Evolutionary conservation across 345 rosid species (phyloP).

Genomic region (Streptanthus diversifolius): DNA sequence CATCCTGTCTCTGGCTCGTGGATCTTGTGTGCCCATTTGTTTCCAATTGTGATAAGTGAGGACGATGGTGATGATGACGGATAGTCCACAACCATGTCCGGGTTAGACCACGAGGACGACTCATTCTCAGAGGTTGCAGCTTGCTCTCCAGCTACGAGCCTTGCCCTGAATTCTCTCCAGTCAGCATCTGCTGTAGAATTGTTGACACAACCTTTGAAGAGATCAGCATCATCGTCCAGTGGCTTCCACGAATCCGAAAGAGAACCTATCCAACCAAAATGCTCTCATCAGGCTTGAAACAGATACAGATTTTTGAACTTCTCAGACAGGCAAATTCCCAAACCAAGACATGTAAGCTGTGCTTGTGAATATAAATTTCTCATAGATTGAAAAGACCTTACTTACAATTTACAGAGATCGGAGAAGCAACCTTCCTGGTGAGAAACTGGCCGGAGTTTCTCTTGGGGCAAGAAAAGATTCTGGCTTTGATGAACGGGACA

Average conservation of each 20-base stretch:
- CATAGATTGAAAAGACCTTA: constrained; percentile 1
- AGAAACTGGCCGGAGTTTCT: constrained; percentile 34
- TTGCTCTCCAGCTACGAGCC: constrained; percentile 58
- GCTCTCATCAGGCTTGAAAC: not conserved
- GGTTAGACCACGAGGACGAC: constrained; percentile 38
- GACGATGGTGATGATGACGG: constrained; percentile 29
- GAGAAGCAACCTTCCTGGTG: constrained; percentile 35
- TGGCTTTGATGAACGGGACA: constrained; percentile 43
- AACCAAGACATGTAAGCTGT: not conserved
- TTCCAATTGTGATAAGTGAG: constrained; percentile 37
- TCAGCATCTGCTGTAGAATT: constrained; percentile 35
- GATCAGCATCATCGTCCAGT: constrained; percentile 36
- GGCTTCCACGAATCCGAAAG: constrained; percentile 44
- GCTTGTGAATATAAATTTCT: not conserved
- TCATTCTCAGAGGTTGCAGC: constrained; percentile 30
- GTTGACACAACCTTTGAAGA: constrained; percentile 31
- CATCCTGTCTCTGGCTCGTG: constrained; percentile 81
- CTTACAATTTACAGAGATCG: constrained; percentile 51
- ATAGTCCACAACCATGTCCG: constrained; percentile 35
- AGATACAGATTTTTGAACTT: not conserved
- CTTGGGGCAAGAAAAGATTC: constrained; percentile 39
- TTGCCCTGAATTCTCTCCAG: constrained; percentile 82
- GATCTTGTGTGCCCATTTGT: constrained; percentile 82
- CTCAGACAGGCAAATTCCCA: not conserved
- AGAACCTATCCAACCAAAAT: constrained; percentile 47